Conservation (phyloP, 306 rosid genomes). For the Carpinus viminea region DNA sequence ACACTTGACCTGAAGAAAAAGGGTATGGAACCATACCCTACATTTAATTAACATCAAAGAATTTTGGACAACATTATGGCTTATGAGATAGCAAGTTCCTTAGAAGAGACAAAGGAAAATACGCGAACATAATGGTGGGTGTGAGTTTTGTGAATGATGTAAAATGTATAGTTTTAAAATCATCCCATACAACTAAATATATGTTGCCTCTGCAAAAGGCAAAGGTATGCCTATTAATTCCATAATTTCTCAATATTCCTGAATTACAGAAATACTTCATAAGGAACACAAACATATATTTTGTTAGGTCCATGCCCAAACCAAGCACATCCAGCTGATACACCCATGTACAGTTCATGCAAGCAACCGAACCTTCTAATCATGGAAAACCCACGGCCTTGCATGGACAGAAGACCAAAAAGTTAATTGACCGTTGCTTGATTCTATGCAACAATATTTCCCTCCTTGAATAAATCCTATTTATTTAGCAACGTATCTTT, state of each 20-base stretch:
- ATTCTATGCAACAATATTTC: too few relatives aligned
- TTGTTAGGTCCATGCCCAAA: not conserved
- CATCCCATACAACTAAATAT: not conserved
- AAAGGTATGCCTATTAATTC: not conserved
- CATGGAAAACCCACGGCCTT: too few relatives aligned
- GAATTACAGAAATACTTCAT: not conserved
- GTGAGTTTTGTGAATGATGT: not conserved
- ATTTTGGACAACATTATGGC: not conserved
- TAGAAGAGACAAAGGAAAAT: not conserved
- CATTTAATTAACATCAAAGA: slow-evolving; percentile 16
- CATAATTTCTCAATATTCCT: not conserved
- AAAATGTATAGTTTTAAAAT: not conserved
- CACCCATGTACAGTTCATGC: too few relatives aligned
- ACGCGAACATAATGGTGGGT: not conserved
- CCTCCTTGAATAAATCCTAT: too few relatives aligned
- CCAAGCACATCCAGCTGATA: too few relatives aligned
- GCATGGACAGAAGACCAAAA: too few relatives aligned
- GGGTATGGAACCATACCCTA: slow-evolving; percentile 4
- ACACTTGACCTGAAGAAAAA: slow-evolving; percentile 25
- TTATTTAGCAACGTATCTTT: too few relatives aligned
- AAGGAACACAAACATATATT: not conserved
- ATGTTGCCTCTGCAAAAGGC: not conserved
- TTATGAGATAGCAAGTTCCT: not conserved
- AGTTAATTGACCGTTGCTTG: too few relatives aligned
- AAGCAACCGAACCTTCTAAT: too few relatives aligned